Percentiles rank a stretch among this genome's conserved stretches.
These are phyloP conservation scores for Calonectria honghensis DNA, from an alignment of 2,329 filamentous ascomycete species.

Conservation along the genomic window DNA sequence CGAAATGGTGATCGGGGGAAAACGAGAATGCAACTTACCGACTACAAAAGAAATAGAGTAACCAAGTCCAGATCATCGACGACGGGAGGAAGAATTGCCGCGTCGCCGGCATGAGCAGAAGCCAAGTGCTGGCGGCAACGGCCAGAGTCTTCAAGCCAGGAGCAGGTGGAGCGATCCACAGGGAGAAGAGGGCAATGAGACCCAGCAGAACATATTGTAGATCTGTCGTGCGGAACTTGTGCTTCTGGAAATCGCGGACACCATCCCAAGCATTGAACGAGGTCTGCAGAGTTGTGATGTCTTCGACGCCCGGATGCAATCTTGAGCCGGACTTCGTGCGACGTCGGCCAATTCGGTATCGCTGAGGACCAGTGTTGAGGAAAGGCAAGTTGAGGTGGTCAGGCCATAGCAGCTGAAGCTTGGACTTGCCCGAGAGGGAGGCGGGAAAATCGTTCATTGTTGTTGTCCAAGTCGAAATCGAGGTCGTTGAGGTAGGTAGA, in stretches of 20 bases:
- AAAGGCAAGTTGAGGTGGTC: conserved; percentile 65
- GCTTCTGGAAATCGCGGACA: conserved; percentile 82
- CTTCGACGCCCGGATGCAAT: conserved; percentile 65
- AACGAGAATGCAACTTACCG: conserved; percentile 76
- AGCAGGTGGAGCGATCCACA: conserved; percentile 88
- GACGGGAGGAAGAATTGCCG: conserved; percentile 94
- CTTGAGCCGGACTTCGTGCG: conserved; percentile 64
- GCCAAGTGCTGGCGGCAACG: conserved; percentile 78
- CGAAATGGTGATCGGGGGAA: neutral
- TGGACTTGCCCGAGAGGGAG: conserved; percentile 63
- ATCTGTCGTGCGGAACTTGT: conserved; percentile 89
- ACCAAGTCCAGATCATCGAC: conserved; percentile 88
- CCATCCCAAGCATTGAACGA: conserved; percentile 89
- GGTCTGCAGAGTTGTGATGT: conserved; percentile 84
- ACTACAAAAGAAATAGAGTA: conserved; percentile 94
- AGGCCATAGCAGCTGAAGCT: conserved; percentile 63
- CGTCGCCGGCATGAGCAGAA: conserved; percentile 87
- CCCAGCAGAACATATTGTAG: conserved; percentile 87
- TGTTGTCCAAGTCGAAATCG: conserved; percentile 39
- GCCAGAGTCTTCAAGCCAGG: conserved; percentile 85
- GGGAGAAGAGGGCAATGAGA: conserved; percentile 85
- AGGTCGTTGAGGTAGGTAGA: conserved; percentile 29
- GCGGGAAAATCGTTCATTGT: conserved; percentile 64
- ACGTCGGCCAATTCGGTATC: conserved; percentile 62
- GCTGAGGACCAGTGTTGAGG: conserved; percentile 64